These are phyloP conservation scores for Jatropha multifida DNA, from an alignment of 441 rosid genomes.

Conservation along the genomic window DNA sequence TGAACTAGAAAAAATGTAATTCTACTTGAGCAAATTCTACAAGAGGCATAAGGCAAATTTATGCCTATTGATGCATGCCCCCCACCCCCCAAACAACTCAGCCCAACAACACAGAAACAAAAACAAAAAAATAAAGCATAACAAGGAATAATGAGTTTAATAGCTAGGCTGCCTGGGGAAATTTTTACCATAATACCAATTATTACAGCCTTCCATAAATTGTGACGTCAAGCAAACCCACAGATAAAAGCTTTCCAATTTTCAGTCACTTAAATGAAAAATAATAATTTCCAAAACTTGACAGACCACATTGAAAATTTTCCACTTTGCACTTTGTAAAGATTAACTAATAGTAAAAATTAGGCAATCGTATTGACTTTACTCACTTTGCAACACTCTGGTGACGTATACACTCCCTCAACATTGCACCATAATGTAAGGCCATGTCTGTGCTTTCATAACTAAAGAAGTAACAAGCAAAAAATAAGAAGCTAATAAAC, in stretches of 20 bases:
- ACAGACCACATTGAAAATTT: not conserved
- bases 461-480: slow-evolving; percentile 38
- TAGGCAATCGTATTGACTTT: slow-evolving; percentile 6
- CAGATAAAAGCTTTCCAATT: not conserved
- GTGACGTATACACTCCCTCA: slow-evolving; percentile 97
- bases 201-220: not conserved
- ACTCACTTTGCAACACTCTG: slow-evolving; percentile 88
- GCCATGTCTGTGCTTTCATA: slow-evolving; percentile 88
- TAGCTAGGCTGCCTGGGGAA: not conserved
- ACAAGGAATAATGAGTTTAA: not conserved
- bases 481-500: slow-evolving; percentile 18
- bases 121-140: not conserved
- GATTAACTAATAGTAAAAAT: not conserved
- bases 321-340: not conserved
- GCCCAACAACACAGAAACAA: no score
- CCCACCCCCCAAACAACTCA: not conserved
- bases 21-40: not conserved
- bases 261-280: not conserved
- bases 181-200: not conserved
- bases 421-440: slow-evolving; percentile 95
- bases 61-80: not conserved
- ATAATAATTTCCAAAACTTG: not conserved
- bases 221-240: not conserved
- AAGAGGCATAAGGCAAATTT: not conserved
- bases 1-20: not conserved